Evolutionary conservation across 2,329 filamentous ascomycete species (phyloP).

Genomic region (Venturia aucupariae): DNA sequence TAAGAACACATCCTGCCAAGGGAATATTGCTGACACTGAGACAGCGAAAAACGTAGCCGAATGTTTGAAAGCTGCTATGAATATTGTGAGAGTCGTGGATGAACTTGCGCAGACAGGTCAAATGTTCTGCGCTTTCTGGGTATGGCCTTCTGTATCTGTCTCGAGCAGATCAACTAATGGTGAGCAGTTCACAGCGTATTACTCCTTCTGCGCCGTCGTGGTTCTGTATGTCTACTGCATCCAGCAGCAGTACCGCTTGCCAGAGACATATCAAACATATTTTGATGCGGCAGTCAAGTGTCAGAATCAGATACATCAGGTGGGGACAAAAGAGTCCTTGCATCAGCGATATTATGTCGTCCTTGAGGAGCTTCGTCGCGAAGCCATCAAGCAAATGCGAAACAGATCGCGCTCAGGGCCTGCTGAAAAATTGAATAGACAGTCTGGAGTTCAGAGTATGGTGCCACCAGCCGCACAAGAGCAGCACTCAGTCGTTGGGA

Average conservation of each 20-base stretch:
- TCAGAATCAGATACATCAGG: constrained; percentile 20
- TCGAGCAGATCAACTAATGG: background rate
- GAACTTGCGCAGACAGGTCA: constrained; percentile 31
- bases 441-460: background rate
- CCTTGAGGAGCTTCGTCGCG: constrained; percentile 41
- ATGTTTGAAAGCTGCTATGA: constrained; percentile 40
- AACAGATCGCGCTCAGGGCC: constrained; percentile 20
- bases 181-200: constrained; percentile 41
- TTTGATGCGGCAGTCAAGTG: constrained; percentile 28
- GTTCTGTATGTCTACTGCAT: constrained; percentile 48
- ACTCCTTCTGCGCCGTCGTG: constrained; percentile 45
- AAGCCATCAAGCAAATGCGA: constrained; percentile 27
- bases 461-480: background rate
- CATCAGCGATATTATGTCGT: constrained; percentile 42
- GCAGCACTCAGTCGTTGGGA: background rate
- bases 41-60: constrained; percentile 30
- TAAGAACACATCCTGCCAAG: constrained; percentile 18
- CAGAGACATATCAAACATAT: constrained; percentile 40
- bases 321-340: constrained; percentile 26
- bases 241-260: constrained; percentile 36
- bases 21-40: constrained; percentile 19
- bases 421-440: background rate
- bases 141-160: background rate
- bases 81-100: constrained; percentile 37
- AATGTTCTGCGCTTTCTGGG: background rate